Evolutionary conservation across 495 filamentous ascomycete genomes (phyloP), one percentile per base, ranked within the genome.

Genomic region (Astrocystis sublimbata): DNA sequence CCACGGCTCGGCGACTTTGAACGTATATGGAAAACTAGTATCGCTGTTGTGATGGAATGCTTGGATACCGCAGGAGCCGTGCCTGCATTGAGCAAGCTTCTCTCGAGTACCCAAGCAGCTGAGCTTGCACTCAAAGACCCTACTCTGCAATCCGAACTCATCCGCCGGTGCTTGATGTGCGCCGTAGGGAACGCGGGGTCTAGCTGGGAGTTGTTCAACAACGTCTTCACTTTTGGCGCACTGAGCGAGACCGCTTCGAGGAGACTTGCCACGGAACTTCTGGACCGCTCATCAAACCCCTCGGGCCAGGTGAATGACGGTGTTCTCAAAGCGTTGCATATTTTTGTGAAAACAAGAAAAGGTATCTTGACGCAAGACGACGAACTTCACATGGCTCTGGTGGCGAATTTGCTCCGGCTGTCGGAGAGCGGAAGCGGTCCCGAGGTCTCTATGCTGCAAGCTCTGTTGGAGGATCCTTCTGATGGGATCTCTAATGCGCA

Each of bases 331-430:
- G 76, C 74, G 3, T 50, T 84, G n/a, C 76, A 78, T 17, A 17
- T 79, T 6, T 66, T 82, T 42, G 65, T 73, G 0, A 65, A 70
- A 3, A 74, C 73, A 47, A 69, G 65, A 13, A 73, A 76, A 10
- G 67, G 65, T 13, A 30, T 81, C 4, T 57, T 81, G 3, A 50
- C 68, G 0, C 59, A 71, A 15, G 70, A 78, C 17, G 59, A 73
- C 0, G 70, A 66, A 23, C 46, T 67, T 6, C 76, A 80, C 59
- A 72, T 83, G 26, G 62, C 49, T 2, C 61, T 83, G 6, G 72
- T 82, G 26, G 73, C 78, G 0, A 75, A 67, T 10, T 68, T 85
- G 0, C 64, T 85, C 1, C 74, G 75, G 2, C 41, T 83, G 13
- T 77, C 75, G 8, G 80, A 83, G 61, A 72, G 75, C 6, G 74